Evolutionary conservation across 2,329 filamentous ascomycete genomes (phyloP).

Genomic region (Epichloe sp.): DNA sequence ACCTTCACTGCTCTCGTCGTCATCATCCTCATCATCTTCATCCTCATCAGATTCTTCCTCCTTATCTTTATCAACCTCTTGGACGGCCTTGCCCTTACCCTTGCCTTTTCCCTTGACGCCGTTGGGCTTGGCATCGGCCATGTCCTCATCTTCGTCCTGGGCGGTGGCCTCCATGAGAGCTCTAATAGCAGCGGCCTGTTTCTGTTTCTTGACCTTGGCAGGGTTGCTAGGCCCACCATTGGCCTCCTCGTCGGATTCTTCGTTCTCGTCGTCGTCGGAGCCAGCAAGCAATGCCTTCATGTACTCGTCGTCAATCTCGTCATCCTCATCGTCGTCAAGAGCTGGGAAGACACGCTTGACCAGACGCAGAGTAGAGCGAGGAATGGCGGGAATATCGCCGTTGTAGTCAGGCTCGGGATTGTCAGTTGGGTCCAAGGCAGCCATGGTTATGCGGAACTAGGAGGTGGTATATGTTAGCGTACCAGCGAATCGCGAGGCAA

Average conservation of each 20-base stretch:
- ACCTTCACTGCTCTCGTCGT: conserved; percentile 48
- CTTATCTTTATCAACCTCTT: conserved; percentile 39
- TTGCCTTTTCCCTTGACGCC: conserved; percentile 47
- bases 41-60: conserved; percentile 30
- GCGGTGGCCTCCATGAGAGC: conserved; percentile 62
- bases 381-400: conserved; percentile 45
- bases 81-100: conserved; percentile 54
- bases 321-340: conserved; percentile 40
- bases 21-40: conserved; percentile 33
- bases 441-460: conserved; percentile 97
- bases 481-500: not conserved
- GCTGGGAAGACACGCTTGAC: conserved; percentile 56
- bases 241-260: conserved; percentile 50
- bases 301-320: conserved; percentile 56
- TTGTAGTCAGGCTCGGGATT: conserved; percentile 52
- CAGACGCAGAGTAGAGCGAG: conserved; percentile 81
- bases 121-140: conserved; percentile 55
- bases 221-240: conserved; percentile 90
- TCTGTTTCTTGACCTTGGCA: conserved; percentile 76
- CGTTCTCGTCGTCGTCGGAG: conserved; percentile 38
- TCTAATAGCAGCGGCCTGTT: conserved; percentile 62
- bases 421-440: conserved; percentile 84
- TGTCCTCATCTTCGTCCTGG: conserved; percentile 53
- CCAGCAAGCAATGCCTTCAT: conserved; percentile 40
- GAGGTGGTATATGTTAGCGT: conserved; percentile 15